Base-by-base conservation (phyloP, 768 basidiomycete genomes). In the Filobasidium floriforme region DNA sequence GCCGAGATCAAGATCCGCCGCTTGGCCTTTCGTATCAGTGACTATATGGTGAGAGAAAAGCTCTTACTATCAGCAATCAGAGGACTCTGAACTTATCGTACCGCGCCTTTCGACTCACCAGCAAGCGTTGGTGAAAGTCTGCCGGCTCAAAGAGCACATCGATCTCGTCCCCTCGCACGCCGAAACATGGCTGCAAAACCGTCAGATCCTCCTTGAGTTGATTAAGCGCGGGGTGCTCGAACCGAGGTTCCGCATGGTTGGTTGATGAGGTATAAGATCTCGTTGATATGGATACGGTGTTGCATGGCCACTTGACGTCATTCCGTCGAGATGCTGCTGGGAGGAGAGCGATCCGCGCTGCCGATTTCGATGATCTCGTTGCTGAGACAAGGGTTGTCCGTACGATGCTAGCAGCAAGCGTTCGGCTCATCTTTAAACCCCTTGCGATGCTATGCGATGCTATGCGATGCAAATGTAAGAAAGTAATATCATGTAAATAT, bases 11-110 rank as follows among this genome's bases (percentile, higher is more conserved):
- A 65, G 71, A 99, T 85, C 64, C 92, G 85, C 60, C 81, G 79
- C 65, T 85, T 84, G 0, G 94, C 94, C n/a, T 84, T 82, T 52
- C 80, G 80, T 61, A 98, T 86, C 83, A 90, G 87, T 66, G 84
- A 81, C 92, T 93, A 72, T 1, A 40, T 40, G n/a, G n/a, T n/a
- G n/a, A n/a, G 43, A 32, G n/a, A 60, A 26, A 64, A 28, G 59
- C 29, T 24, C 29, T 26, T 18, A 37, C 19, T 41, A 15, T 55
- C 12, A 32, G 41, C 29, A n/a, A 60, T n/a, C n/a, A 14, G n/a
- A n/a, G 24, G 9, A 41, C 26, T 41, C 12, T 52, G 12, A 41
- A 41, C 46, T n/a, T 26, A 29, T 26, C 41, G 12, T 3, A 15
- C 46, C 6, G 46, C 12, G 46, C 32, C 59, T 5, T 18, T 11